Conservation (phyloP, 2,329 filamentous ascomycete species). For the Huntiella moniliformis region DNA sequence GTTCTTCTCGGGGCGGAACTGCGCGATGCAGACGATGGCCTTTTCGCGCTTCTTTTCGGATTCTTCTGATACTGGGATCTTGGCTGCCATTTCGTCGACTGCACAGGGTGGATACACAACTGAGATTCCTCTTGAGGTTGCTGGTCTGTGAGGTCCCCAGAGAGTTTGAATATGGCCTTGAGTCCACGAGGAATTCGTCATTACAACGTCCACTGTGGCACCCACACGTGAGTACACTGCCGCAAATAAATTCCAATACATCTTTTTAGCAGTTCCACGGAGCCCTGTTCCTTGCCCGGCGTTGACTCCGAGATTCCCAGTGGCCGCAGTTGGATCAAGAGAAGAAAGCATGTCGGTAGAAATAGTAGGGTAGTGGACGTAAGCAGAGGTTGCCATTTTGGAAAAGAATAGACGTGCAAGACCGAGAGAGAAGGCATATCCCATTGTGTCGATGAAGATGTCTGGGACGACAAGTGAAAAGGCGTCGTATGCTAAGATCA, state of each 20-base stretch:
- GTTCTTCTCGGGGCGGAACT: constrained; percentile 96
- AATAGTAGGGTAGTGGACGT: constrained; percentile 96
- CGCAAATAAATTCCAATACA: constrained; percentile 80
- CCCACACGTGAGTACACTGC: constrained; percentile 67
- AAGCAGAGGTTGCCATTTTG: constrained; percentile 65
- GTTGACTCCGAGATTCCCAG: constrained; percentile 55
- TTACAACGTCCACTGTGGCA: constrained; percentile 71
- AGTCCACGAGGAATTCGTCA: constrained; percentile 97
- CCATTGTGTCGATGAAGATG: constrained; percentile 94
- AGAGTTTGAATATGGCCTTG: constrained; percentile 62
- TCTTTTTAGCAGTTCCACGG: constrained; percentile 51
- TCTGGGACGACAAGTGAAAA: constrained; percentile 85
- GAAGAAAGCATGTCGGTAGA: constrained; percentile 92
- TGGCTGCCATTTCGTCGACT: constrained; percentile 61
- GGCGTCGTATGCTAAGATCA: constrained; percentile 78
- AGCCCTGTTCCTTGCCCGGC: constrained; percentile 60
- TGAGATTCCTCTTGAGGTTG: constrained; percentile 31
- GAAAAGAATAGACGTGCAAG: constrained; percentile 69
- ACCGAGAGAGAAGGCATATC: constrained; percentile 79
- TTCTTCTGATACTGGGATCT: constrained; percentile 49
- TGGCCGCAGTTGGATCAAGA: constrained; percentile 42
- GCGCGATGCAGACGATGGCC: constrained; percentile 77
- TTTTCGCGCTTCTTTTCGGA: constrained; percentile 54
- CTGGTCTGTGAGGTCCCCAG: constrained; percentile 46
- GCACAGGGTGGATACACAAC: constrained; percentile 87